Conservation (phyloP, 176 grass and related monocot genomes). For the Olyra latifolia region DNA sequence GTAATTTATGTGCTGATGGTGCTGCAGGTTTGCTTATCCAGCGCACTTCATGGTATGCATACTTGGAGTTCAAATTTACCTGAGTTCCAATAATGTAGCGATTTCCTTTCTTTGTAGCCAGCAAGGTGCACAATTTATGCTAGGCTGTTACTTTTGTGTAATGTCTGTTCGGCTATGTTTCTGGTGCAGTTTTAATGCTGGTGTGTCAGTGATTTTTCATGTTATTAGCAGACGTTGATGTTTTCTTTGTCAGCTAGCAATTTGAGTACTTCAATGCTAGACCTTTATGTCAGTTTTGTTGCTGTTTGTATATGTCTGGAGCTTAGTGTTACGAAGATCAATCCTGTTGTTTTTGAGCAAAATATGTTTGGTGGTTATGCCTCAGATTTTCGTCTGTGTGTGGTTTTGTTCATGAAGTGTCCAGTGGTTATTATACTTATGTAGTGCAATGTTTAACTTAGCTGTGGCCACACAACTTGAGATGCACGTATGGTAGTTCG, state of each 20-base stretch:
- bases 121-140: not conserved
- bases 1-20: not conserved
- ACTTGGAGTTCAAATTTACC: constrained; percentile 17
- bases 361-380: not conserved
- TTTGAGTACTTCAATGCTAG: not conserved
- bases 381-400: not conserved
- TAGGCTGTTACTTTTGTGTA: constrained; percentile 27
- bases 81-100: constrained; percentile 7
- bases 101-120: not conserved
- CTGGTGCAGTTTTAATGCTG: constrained; percentile 1
- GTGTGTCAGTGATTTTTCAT: not conserved
- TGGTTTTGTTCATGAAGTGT: not conserved
- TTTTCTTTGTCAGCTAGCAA: not conserved
- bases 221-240: not conserved
- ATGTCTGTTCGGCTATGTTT: not conserved
- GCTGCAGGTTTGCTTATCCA: constrained; percentile 33
- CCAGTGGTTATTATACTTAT: not conserved
- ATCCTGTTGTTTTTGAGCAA: not conserved
- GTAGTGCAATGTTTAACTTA: not conserved
- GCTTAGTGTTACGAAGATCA: not conserved
- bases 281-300: not conserved
- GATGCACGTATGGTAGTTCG: not conserved
- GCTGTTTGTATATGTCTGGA: not conserved
- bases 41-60: not conserved
- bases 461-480: not conserved